These are phyloP conservation scores for Claviceps fusiformis DNA, from an alignment of 2,329 filamentous ascomycete genomes.

Conservation along the genomic window DNA sequence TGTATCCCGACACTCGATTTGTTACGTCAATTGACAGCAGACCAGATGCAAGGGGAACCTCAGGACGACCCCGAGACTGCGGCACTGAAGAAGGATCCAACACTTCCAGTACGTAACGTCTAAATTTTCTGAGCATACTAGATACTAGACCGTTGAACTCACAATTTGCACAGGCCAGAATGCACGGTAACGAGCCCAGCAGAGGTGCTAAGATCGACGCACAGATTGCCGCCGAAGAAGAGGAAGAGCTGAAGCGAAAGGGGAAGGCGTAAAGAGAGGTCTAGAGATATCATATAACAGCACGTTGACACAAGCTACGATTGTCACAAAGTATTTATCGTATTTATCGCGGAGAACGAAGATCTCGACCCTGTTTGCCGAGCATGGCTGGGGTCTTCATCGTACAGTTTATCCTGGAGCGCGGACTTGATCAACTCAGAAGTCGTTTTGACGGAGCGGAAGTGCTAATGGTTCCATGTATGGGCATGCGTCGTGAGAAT, in stretches of 20 bases:
- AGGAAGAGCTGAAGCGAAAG: constrained; percentile 49
- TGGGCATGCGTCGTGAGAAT: background rate
- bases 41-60: constrained; percentile 25
- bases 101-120: constrained; percentile 35
- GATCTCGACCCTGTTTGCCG: too few species aligned
- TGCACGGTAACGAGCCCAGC: constrained; percentile 61
- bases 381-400: too few species aligned
- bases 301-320: background rate
- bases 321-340: background rate
- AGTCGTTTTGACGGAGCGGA: too few species aligned
- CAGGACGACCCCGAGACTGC: constrained; percentile 30
- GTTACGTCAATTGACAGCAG: constrained; percentile 6
- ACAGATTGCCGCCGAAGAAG: constrained; percentile 53
- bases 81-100: constrained; percentile 45
- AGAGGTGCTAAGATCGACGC: constrained; percentile 61
- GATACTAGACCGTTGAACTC: background rate
- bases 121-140: too few species aligned
- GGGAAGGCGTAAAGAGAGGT: constrained; percentile 13
- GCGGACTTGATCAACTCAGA: too few species aligned
- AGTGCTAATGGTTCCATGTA: too few species aligned
- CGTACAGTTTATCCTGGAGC: too few species aligned
- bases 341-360: too few species aligned
- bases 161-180: constrained; percentile 33
- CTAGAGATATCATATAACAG: background rate
- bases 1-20: constrained; percentile 5